phyloP scores from a whole-genome alignment of 176 grass and related monocot species.

The Musa itinerans region DNA sequence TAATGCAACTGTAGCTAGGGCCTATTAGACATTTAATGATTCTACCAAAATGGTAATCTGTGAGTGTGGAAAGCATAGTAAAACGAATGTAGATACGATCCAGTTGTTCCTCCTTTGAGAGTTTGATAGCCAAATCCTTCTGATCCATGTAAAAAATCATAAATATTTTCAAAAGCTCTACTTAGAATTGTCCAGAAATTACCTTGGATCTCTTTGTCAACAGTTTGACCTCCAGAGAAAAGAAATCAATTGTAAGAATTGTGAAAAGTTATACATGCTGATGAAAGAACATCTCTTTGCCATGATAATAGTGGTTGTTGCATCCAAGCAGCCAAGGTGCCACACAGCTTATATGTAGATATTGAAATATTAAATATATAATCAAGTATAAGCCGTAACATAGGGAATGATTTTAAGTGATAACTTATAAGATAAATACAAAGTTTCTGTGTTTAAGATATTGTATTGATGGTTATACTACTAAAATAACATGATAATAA shows the following conservation, averaged over 20 bases:
- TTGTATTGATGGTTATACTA: no score
- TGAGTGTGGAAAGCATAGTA: not conserved
- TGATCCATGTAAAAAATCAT: not conserved
- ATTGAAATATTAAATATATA: not conserved
- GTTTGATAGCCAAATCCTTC: not conserved
- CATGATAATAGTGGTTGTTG: no score
- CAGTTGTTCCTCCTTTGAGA: not conserved
- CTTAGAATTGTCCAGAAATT: no score
- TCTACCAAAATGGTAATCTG: not conserved
- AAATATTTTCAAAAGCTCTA: no score
- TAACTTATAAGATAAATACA: no score
- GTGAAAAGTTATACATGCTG: no score
- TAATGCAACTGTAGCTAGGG: not conserved
- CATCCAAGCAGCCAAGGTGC: not conserved
- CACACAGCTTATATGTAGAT: not conserved
- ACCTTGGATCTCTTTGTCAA: no score
- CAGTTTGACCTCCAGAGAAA: no score
- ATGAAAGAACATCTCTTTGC: no score
- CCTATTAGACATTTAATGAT: not conserved
- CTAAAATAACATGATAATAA: no score
- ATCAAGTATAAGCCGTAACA: not conserved
- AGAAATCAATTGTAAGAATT: no score
- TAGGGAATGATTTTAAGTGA: not conserved
- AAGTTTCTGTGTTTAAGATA: no score
- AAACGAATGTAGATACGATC: not conserved